phyloP scores from a whole-genome alignment of 352 stramenopile genomes.

The Globisporangium carolinianum region DNA sequence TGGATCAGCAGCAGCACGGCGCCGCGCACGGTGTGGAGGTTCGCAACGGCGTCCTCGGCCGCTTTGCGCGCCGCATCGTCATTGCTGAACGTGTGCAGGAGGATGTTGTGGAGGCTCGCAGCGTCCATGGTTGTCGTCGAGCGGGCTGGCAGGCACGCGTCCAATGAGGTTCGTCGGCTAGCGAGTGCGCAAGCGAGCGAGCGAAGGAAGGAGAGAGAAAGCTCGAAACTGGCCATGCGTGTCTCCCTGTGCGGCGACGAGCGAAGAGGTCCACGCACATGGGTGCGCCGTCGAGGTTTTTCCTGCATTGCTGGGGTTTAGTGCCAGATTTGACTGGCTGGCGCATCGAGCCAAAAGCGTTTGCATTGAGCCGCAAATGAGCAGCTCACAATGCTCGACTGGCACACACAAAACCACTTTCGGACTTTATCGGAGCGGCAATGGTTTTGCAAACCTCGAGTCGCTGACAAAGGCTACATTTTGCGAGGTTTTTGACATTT shows the following conservation, averaged over 20 bases:
- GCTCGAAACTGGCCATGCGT: constrained; percentile 9
- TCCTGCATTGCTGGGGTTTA: not conserved
- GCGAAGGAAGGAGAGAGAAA: constrained; percentile 4
- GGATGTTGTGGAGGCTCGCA: constrained; percentile 83
- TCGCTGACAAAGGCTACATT: not conserved
- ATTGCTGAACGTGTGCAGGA: constrained; percentile 83
- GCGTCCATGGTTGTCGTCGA: constrained; percentile 64
- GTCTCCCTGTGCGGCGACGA: not conserved
- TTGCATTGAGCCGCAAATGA: not conserved
- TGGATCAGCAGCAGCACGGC: constrained; percentile 77
- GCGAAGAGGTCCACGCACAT: not conserved
- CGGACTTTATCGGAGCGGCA: not conserved
- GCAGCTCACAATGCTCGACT: not conserved
- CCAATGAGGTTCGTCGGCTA: too few relatives aligned
- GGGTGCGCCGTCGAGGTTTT: constrained; percentile 8
- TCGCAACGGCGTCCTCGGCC: constrained; percentile 64
- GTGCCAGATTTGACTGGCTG: constrained; percentile 7
- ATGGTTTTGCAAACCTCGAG: not conserved
- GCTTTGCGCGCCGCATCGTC: constrained; percentile 65
- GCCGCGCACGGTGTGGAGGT: constrained; percentile 69
- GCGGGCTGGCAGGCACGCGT: not conserved
- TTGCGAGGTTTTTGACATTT: not conserved
- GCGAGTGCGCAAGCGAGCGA: not conserved
- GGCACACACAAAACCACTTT: not conserved
- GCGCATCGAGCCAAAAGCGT: not conserved